Conservation (phyloP, 495 filamentous ascomycete species). For the Penicillium cinerascens region DNA sequence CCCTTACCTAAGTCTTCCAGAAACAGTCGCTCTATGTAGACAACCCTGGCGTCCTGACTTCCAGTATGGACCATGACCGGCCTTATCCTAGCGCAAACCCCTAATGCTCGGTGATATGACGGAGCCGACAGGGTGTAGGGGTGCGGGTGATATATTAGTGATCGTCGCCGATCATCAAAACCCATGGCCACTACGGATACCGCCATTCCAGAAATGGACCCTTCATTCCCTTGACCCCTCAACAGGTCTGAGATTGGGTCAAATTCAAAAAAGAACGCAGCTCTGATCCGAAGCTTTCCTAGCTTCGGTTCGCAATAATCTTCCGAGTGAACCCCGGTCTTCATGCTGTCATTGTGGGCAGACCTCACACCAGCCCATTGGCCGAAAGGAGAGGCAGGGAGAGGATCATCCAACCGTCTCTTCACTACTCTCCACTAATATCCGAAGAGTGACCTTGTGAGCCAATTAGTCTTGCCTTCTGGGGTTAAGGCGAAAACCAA, state of each 20-base stretch:
- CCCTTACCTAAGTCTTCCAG: neutral
- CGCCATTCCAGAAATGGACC: neutral
- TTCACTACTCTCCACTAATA: neutral
- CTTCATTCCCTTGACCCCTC: neutral
- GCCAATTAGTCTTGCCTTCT: neutral
- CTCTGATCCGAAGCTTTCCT: constrained; percentile 3
- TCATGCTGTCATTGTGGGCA: neutral
- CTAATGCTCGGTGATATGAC: neutral
- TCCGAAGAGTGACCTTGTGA: neutral
- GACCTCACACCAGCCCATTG: neutral
- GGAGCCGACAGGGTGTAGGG: neutral
- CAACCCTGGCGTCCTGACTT: too few relatives aligned
- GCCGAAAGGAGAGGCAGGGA: neutral
- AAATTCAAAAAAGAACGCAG: neutral
- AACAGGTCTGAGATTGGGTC: neutral
- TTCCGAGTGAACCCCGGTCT: neutral
- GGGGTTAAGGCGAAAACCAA: neutral
- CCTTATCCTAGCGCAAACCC: neutral
- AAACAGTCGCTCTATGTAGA: too few relatives aligned
- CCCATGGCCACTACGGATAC: neutral
- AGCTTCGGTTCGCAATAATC: constrained; percentile 1
- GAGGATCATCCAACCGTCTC: neutral
- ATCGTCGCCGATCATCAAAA: neutral
- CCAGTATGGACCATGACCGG: too few relatives aligned
- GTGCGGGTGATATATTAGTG: neutral